Conservation (phyloP, 345 rosid species). For the Theobroma cacao region DNA sequence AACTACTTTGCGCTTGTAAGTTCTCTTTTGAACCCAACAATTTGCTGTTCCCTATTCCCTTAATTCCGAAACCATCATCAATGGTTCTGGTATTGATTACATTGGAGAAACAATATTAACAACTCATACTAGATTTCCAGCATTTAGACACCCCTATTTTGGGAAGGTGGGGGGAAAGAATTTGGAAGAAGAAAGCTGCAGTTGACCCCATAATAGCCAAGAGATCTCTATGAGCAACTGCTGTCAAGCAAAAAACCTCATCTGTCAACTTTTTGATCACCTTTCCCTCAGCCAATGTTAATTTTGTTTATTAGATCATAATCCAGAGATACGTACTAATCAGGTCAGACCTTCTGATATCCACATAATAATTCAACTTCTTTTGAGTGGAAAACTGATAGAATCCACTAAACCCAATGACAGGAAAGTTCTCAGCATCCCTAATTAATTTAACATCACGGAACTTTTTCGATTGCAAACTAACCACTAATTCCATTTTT, state of each 20-base stretch:
- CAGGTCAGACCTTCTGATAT: background rate
- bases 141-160: background rate
- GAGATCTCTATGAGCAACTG: background rate
- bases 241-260: background rate
- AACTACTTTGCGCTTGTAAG: background rate
- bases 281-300: background rate
- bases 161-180: background rate
- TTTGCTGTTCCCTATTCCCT: background rate
- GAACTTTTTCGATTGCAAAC: background rate
- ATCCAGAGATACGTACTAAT: background rate
- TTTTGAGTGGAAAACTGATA: background rate
- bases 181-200: background rate
- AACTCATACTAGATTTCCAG: background rate
- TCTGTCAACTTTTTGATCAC: background rate
- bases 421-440: conserved; percentile 2
- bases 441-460: background rate
- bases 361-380: background rate
- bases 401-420: background rate
- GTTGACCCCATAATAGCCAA: background rate
- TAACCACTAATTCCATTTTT: background rate
- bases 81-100: background rate
- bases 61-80: no score
- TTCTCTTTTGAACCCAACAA: background rate
- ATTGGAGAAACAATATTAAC: background rate
- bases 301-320: background rate